phyloP scores from a whole-genome alignment of 371 early-diverging fungal species.

The Funneliformis caledonium region DNA sequence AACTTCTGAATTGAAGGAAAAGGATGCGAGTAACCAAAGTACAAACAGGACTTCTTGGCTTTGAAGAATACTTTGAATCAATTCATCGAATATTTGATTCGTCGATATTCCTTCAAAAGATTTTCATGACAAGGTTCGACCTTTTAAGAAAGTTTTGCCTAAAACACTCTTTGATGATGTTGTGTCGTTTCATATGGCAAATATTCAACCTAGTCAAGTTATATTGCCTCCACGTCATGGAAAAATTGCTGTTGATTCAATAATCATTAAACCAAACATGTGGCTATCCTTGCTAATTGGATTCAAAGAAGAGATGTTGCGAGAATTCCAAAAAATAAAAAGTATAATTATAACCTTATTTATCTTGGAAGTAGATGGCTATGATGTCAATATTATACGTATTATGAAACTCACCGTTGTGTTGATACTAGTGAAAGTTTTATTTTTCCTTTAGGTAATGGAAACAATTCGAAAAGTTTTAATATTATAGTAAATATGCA shows the following conservation, averaged over 20 bases:
- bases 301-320: background rate
- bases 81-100: conserved; percentile 3
- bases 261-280: conserved; percentile 22
- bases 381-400: background rate
- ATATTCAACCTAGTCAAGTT: background rate
- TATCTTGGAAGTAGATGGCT: conserved; percentile 32
- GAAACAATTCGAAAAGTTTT: no score
- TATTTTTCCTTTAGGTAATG: no score
- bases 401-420: no score
- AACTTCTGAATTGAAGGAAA: background rate
- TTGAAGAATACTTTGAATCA: background rate
- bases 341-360: conserved; percentile 14
- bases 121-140: background rate
- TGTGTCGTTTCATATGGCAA: background rate
- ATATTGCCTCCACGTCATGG: background rate
- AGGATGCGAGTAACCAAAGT: background rate
- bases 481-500: no score
- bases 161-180: background rate
- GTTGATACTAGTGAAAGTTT: no score
- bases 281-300: background rate
- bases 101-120: background rate
- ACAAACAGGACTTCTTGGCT: background rate
- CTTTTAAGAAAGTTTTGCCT: background rate
- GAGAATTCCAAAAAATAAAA: background rate
- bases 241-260: background rate